These are phyloP conservation scores for Colletotrichum salicis DNA, from an alignment of 2,329 filamentous ascomycete genomes.

Conservation along the genomic window DNA sequence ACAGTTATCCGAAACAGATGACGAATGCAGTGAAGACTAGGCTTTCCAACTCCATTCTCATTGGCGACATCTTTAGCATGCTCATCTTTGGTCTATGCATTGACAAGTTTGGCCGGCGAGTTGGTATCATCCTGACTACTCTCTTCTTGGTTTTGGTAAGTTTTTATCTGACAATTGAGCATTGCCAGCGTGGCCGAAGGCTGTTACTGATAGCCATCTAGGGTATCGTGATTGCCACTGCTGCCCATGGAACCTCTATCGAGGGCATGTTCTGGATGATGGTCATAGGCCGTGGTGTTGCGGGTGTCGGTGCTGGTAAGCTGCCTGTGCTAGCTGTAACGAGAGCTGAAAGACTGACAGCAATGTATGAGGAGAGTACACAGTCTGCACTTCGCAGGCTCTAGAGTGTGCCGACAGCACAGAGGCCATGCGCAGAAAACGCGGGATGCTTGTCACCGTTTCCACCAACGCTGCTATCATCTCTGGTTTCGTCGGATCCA, in stretches of 20 bases:
- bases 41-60: conserved; percentile 51
- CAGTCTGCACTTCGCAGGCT: conserved; percentile 42
- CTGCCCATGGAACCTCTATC: conserved; percentile 53
- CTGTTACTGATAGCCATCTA: not conserved
- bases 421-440: conserved; percentile 38
- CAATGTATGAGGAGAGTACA: conserved; percentile 42
- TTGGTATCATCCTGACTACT: conserved; percentile 57
- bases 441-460: conserved; percentile 47
- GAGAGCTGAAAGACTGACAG: not conserved
- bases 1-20: conserved; percentile 43
- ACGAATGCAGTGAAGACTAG: conserved; percentile 48
- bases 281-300: conserved; percentile 57
- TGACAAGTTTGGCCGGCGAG: conserved; percentile 57
- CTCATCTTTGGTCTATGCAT: conserved; percentile 53
- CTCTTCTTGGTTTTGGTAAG: conserved; percentile 52
- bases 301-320: conserved; percentile 57
- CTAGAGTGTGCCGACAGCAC: conserved; percentile 44
- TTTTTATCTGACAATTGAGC: not conserved
- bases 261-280: conserved; percentile 63
- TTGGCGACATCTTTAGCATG: conserved; percentile 55
- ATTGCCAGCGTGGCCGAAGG: accelerated
- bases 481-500: conserved; percentile 49
- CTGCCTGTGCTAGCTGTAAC: not conserved
- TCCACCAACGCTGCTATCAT: conserved; percentile 55
- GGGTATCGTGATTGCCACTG: conserved; percentile 56